Base-by-base conservation (phyloP, 768 basidiomycete genomes). In the Naganishia vaughanmartiniae region DNA sequence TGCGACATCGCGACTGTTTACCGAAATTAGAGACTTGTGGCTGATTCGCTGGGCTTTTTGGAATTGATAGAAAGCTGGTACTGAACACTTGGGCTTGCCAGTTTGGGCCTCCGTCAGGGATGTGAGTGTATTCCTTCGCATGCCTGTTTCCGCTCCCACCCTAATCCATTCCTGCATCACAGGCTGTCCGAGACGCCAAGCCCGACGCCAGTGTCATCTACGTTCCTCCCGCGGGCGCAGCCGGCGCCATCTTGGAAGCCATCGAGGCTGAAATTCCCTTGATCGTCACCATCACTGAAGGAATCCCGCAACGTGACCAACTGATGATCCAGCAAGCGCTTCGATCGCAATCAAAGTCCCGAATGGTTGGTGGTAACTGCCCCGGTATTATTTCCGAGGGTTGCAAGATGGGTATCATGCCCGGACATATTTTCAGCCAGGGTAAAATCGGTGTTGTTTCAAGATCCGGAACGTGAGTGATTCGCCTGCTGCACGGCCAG, bases 261-360 rank as follows among this genome's bases (percentile, higher is more conserved):
- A 97, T 99, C 76, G 96, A 98, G 82, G 92, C 91, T 76, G 96
- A 99, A 83, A 94, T 99, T 84, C 88, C 89, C 21, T 84, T 99
- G 71, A 99, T 99, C 84, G 96, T 99, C 56, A 94, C 93, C 80
- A 91, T 99, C 76, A 99, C 96, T 15, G 96, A 99, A 83, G 96
- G 96, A 51, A 99, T 99, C 76, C 96, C 96, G 19, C 96, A 99
- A 80, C 85, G 89, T 11, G 96, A 99, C 80, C 95, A 99, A 84
- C 93, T 99, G 81, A 87, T 86, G 81, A 92, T 99, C 72, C 88
- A 90, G 85, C 90, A 95, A 79, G 96, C 93, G 15, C 87, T 99
- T 75, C 92, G 91, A 81, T 88, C 87, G 78, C 96, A 99, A 82
- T 93, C 89, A 65, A 92, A 90, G 76, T 94, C 92, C 71, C 89